Base-by-base conservation (phyloP, 495 filamentous ascomycete genomes). In the Aspergillus sclerotioniger region DNA sequence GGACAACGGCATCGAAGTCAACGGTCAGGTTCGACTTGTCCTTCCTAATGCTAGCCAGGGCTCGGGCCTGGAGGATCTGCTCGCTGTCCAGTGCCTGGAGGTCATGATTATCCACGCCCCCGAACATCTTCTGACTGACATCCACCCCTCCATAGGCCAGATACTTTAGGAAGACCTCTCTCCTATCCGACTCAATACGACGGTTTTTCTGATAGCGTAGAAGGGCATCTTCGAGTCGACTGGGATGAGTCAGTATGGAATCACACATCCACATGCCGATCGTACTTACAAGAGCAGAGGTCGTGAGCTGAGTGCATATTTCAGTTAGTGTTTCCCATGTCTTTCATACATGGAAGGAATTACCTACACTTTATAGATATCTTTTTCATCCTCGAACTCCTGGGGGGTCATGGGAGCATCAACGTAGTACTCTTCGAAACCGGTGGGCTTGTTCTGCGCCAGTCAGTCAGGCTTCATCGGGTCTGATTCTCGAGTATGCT, bases 211-310 rank as follows among this genome's bases (percentile, higher is more conserved):
- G 79, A 76, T 86, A 99, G 8, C 91, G 88, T 57, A 91, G 87
- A 32, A 98, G 87, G 39, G 90, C 94, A 57, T 84, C 85, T 67
- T 98, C 87, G 16, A 98, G 89, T 43, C 94, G 91, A 45, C 86
- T 89, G 33, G 12, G 35, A n/a, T 3, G n/a, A 19, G 37, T 62
- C 41, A 62, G 59, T 41, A 58, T 29, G 21, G 21, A 7, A 5
- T 12, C 20, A 35, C 12, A 39, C 17, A 37, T 21, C 25, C 4
- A 16, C 13, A 15, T 37, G 33, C 37, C n/a, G 6, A 2, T 6
- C 1, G 6, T 2, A 41, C 37, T 12, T 41, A 41, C 37, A 13
- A n/a, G 13, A 41, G 37, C 1, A n/a, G 37, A 41, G 37, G n/a
- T n/a, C 37, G 37, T 2, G 37, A 41, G 37, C 37, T 41, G n/a